Percentiles rank a stretch among this genome's conserved stretches.
Conservation (phyloP, 768 basidiomycete genomes). For the Phanerochaete carnosa region DNA sequence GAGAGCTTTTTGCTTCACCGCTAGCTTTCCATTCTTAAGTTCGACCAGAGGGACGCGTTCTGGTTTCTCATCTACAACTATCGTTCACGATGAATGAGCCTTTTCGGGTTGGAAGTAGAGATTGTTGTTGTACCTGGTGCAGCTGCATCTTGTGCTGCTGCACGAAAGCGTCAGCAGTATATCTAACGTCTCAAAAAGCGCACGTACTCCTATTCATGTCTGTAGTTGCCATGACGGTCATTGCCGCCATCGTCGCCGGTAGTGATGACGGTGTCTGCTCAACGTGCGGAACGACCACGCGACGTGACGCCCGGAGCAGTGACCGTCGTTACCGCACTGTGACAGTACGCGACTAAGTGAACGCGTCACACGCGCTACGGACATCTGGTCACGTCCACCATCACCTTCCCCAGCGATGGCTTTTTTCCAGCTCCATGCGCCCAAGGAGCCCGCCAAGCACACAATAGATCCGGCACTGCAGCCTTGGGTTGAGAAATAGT, state of each 20-base stretch:
- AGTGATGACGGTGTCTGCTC: constrained; percentile 8
- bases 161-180: neutral
- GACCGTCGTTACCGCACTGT: constrained; percentile 28
- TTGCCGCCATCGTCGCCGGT: neutral
- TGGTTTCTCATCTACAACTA: constrained; percentile 31
- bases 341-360: constrained; percentile 35
- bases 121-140: neutral
- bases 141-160: neutral
- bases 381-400: neutral
- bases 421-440: constrained; percentile 51
- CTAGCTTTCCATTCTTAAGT: constrained; percentile 72
- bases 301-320: constrained; percentile 27
- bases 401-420: constrained; percentile 41
- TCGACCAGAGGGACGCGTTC: constrained; percentile 50
- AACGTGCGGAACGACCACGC: constrained; percentile 12
- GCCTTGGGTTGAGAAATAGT: constrained; percentile 99
- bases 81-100: neutral
- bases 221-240: constrained; percentile 35
- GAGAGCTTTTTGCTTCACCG: constrained; percentile 71
- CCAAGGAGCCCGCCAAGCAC: constrained; percentile 27
- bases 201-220: constrained; percentile 33
- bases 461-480: constrained; percentile 57
- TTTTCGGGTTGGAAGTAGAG: neutral
- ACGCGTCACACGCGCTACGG: constrained; percentile 36
- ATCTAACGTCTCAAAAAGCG: neutral